Evolutionary conservation across 768 basidiomycete genomes (phyloP).

Genomic region (Psilocybe cubensis): DNA sequence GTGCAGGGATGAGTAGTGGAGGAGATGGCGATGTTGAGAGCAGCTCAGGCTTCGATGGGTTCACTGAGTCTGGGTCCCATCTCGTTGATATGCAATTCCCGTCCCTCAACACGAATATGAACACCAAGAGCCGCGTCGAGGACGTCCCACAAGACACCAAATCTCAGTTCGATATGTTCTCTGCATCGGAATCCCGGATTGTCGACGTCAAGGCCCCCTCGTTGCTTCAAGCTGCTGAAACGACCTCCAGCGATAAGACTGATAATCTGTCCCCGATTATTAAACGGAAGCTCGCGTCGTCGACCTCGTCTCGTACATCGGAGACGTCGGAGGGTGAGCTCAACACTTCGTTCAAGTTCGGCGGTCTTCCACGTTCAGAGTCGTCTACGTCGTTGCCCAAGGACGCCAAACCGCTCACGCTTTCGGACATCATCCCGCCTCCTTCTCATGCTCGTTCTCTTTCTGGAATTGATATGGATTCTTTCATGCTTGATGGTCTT

Average conservation of each 20-base stretch:
- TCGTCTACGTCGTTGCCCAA: slow-evolving; percentile 23
- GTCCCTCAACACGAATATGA: slow-evolving; percentile 18
- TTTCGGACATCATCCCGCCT: slow-evolving; percentile 80
- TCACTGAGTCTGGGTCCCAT: slow-evolving; percentile 4
- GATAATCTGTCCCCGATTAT: not conserved
- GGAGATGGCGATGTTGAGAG: slow-evolving; percentile 8
- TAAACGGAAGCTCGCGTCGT: not conserved
- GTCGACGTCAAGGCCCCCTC: slow-evolving; percentile 34
- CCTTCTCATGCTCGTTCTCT: slow-evolving; percentile 42
- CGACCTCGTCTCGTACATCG: slow-evolving; percentile 45
- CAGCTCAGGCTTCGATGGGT: slow-evolving; percentile 10
- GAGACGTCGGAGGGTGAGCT: slow-evolving; percentile 70
- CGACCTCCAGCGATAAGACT: not conserved
- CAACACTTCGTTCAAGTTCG: slow-evolving; percentile 76
- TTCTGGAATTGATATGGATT: slow-evolving; percentile 4
- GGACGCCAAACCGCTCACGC: slow-evolving; percentile 46
- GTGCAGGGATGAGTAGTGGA: not conserved
- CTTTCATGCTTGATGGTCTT: slow-evolving; percentile 37
- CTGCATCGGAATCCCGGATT: slow-evolving; percentile 30
- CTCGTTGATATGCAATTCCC: slow-evolving; percentile 35
- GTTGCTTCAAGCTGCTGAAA: slow-evolving; percentile 4
- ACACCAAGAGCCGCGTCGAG: slow-evolving; percentile 5
- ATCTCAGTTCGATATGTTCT: slow-evolving; percentile 26
- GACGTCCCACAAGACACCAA: not conserved
- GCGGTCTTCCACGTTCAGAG: slow-evolving; percentile 46